Evolutionary conservation across 2,329 filamentous ascomycete genomes (phyloP).

Genomic region (Hymenoscyphus linearis): DNA sequence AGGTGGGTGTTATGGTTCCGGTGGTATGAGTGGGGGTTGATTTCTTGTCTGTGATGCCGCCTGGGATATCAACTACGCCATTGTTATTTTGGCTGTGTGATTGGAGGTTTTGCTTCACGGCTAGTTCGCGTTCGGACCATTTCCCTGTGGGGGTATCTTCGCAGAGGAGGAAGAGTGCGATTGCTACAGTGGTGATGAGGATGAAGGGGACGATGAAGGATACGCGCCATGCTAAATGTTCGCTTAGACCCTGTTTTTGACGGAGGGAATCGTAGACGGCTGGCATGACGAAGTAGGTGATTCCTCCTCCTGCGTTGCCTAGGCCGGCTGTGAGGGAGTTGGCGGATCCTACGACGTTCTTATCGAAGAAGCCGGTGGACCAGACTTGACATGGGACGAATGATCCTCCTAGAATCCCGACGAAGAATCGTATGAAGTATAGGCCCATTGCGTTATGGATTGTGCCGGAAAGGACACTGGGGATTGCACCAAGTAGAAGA

Average conservation of each 20-base stretch:
- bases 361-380: conserved; percentile 90
- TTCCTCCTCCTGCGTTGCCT: conserved; percentile 83
- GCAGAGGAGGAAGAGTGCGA: conserved; percentile 67
- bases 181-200: conserved; percentile 60
- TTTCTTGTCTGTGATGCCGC: conserved; percentile 21
- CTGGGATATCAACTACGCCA: conserved; percentile 27
- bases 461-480: conserved; percentile 75
- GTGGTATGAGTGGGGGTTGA: not conserved
- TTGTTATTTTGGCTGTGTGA: conserved; percentile 40
- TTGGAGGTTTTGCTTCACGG: conserved; percentile 38
- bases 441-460: conserved; percentile 63
- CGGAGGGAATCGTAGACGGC: conserved; percentile 78
- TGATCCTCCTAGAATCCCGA: conserved; percentile 70
- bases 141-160: conserved; percentile 78
- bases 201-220: conserved; percentile 80
- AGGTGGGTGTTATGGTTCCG: conserved; percentile 6
- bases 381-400: conserved; percentile 89
- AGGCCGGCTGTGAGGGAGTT: conserved; percentile 81
- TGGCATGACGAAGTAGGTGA: conserved; percentile 93
- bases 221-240: conserved; percentile 74
- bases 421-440: conserved; percentile 72
- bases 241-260: conserved; percentile 48
- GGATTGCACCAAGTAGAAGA: conserved; percentile 73
- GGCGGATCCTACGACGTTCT: conserved; percentile 82
- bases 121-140: conserved; percentile 63